A percentile compares a stretch with the other conserved stretches of the same genome.
Evolutionary conservation across 2,329 filamentous ascomycete species (phyloP).

Genomic region (Beauveria pseudobassiana): DNA sequence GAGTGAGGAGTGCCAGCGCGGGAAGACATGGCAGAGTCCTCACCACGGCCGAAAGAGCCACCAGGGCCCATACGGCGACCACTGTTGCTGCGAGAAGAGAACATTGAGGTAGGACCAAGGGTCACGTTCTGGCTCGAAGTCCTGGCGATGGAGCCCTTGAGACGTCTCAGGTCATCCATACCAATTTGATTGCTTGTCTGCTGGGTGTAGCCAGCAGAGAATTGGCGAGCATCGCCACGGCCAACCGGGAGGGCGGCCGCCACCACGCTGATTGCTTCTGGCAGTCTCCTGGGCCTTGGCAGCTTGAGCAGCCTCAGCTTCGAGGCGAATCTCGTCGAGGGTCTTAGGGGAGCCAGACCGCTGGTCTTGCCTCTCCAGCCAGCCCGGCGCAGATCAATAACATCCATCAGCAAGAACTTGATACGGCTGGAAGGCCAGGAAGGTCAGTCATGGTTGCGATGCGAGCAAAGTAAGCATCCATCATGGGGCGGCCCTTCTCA

Average conservation of each 20-base stretch:
- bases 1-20: slow-evolving; percentile 74
- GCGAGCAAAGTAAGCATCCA: slow-evolving; percentile 89
- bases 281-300: slow-evolving; percentile 72
- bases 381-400: slow-evolving; percentile 71
- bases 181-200: slow-evolving; percentile 78
- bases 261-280: slow-evolving; percentile 54
- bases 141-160: slow-evolving; percentile 58
- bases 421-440: slow-evolving; percentile 76
- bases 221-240: slow-evolving; percentile 80
- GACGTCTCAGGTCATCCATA: slow-evolving; percentile 82
- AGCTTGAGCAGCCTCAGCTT: slow-evolving; percentile 68
- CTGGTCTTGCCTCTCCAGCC: slow-evolving; percentile 81
- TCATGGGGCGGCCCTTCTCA: slow-evolving; percentile 77
- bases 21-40: slow-evolving; percentile 82
- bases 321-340: slow-evolving; percentile 80
- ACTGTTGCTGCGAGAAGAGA: slow-evolving; percentile 85
- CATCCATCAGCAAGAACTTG: slow-evolving; percentile 94
- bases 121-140: slow-evolving; percentile 55
- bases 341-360: slow-evolving; percentile 92
- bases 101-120: slow-evolving; percentile 79
- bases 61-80: slow-evolving; percentile 73
- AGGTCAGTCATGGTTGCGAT: slow-evolving; percentile 77
- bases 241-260: slow-evolving; percentile 65
- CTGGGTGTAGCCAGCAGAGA: slow-evolving; percentile 65
- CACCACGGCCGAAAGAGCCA: slow-evolving; percentile 63